Base-by-base conservation (phyloP, 192 early-diverging fungal species). In the Rhizophagus prolifer region DNA sequence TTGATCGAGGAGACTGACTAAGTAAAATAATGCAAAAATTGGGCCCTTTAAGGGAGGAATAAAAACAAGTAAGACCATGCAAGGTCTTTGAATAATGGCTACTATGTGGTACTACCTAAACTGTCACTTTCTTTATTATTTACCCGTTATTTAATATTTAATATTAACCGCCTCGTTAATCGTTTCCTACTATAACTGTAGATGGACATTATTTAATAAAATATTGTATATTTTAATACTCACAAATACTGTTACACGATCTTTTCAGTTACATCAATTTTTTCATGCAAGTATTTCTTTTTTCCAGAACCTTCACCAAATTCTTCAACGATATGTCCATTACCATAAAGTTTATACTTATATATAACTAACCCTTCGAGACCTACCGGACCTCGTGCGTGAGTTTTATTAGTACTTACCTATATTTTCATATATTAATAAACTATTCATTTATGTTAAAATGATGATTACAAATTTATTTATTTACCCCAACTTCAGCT, bases 351-450 rank as follows among this genome's bases (percentile, higher is more conserved):
- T 38, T 91, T 88, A 85, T 97, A 99, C 84, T 98, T 99, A 91
- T 99, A 99, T 73, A 98, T 98, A n/a, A 97, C 92, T 63, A 99
- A 82, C 10, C 98, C 96, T 85, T 98, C 96, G 63, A 99, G 84
- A 0, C 98, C 98, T 5, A 98, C 98, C 1, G 98, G 98, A 4
- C 98, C 98, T 69, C 98, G 90, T 12, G 98, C 98, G 81, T 99
- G 98, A 1, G 96, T 98, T 84, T 99, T 99, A 88, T 99, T 99
- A 70, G 98, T 99, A 78, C 93, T 95, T 34, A 94, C 89, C 84
- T 88, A 36, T 23, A 70, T 9, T 14, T 6, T 34, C 12, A 44
- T 44, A 44, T 44, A 44, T 50, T 38, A 38, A 38, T 5, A 38
- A 38, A 38, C 4, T 9, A 8, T n/a, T 38, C 5, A 8, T 59